phyloP scores from a whole-genome alignment of 495 filamentous ascomycete species.

The Neurospora sp. region DNA sequence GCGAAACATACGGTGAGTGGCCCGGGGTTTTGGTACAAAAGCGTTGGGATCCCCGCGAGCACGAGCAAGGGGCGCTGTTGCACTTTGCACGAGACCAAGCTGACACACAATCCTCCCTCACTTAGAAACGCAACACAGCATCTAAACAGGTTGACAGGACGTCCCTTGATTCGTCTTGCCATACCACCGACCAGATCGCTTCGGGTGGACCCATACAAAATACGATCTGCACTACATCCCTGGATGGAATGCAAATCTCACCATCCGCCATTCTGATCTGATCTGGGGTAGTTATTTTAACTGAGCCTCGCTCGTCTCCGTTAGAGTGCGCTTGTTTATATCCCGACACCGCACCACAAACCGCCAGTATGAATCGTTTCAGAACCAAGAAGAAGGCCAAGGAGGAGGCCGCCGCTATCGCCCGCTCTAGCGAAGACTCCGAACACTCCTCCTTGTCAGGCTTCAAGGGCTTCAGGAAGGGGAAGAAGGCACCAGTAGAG shows the following conservation, averaged over 20 bases:
- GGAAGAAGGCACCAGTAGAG: slow-evolving; percentile 47
- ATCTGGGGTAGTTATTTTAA: neutral
- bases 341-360: neutral
- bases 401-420: slow-evolving; percentile 38
- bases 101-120: neutral
- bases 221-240: neutral
- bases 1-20: neutral
- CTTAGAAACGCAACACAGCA: neutral
- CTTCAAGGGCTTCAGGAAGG: slow-evolving; percentile 47
- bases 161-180: neutral
- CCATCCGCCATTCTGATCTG: neutral
- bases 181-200: neutral
- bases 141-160: neutral
- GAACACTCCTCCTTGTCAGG: slow-evolving; percentile 32
- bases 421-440: slow-evolving; percentile 40
- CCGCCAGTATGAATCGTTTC: slow-evolving; percentile 59
- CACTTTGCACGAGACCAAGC: neutral
- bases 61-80: neutral
- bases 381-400: slow-evolving; percentile 60
- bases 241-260: neutral
- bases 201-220: neutral
- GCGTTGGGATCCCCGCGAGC: neutral
- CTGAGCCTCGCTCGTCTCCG: neutral
- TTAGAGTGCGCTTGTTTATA: neutral
- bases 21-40: neutral